Base-by-base conservation (phyloP, 441 rosid genomes). In the Omphalea diandra region DNA sequence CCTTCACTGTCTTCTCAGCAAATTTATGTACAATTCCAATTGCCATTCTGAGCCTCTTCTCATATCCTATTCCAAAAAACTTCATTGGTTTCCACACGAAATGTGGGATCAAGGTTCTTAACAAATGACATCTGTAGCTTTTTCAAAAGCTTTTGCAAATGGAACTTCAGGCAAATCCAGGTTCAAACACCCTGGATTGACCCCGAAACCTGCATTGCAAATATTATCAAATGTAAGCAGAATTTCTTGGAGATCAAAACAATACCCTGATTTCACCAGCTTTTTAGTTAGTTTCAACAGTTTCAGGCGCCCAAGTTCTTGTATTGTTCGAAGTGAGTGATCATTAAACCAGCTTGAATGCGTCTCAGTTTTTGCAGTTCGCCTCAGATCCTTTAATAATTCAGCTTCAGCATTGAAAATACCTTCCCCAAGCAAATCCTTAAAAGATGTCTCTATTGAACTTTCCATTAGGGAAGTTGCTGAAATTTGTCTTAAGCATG, bases 131-230 rank as follows among this genome's bases (percentile, higher is more conserved):
- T 90, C 91, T 5, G 94, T 88, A 24, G 98, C 93, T 74, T 83
- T 84, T 81, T 92, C 94, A 44, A 90, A 92, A 4, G 96, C 91
- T 72, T 81, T 88, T 17, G 91, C 90, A 27, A 92, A 92, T 32
- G 86, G 90, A 74, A 87, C 85, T 9, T 82, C 72, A 3, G 89
- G 90, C 26, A 87, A 82, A 71, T 84, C 86, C 66, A 76, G 68
- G 38, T 81, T 82, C 75, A 90, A 79, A 69, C 91, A 87, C 4
- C 89, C 96, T 0, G 94, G 86, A 78, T 90, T 89, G 31, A 88
- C 74, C 4, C 96, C 98, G 0, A 90, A 81, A 63, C 91, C 91
- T 0, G 88, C 84, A 3, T 73, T 77, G 46, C 91, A 92, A 55
- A 88, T 88, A 56, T 83, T 92, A 63, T 90, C 96, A 65, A 92